phyloP scores from a whole-genome alignment of 2,329 filamentous ascomycete genomes.

The Endothia cerciana region DNA sequence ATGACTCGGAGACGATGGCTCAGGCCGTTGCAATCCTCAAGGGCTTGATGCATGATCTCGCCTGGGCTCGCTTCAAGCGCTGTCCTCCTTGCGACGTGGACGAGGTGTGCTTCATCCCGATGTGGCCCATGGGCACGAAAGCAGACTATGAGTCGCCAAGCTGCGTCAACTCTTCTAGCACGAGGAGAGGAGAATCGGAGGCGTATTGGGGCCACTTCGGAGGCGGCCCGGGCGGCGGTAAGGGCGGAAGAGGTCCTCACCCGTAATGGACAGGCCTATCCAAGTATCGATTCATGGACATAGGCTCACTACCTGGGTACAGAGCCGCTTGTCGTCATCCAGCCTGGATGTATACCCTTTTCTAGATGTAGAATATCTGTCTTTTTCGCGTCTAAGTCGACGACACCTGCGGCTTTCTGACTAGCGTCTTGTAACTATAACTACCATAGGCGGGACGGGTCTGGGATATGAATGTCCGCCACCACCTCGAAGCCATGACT shows the following conservation, averaged over 20 bases:
- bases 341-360: neutral
- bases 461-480: constrained; percentile 1
- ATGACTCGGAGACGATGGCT: neutral
- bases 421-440: neutral
- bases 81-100: constrained; percentile 30
- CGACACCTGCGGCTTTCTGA: constrained; percentile 1
- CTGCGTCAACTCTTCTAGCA: constrained; percentile 28
- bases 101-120: constrained; percentile 32
- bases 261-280: neutral
- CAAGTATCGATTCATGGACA: neutral
- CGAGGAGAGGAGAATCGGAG: constrained; percentile 17
- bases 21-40: constrained; percentile 11
- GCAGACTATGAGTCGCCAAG: constrained; percentile 30
- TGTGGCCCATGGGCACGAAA: constrained; percentile 31
- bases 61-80: constrained; percentile 32
- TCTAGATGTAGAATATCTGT: neutral
- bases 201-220: constrained; percentile 28
- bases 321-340: neutral
- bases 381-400: neutral
- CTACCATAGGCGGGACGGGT: neutral
- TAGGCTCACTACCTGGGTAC: neutral
- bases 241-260: neutral
- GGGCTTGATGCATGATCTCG: constrained; percentile 24
- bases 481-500: neutral
- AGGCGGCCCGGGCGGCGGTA: constrained; percentile 18